phyloP scores from a whole-genome alignment of 2,329 filamentous ascomycete genomes.

The Ascochyta pisi region DNA sequence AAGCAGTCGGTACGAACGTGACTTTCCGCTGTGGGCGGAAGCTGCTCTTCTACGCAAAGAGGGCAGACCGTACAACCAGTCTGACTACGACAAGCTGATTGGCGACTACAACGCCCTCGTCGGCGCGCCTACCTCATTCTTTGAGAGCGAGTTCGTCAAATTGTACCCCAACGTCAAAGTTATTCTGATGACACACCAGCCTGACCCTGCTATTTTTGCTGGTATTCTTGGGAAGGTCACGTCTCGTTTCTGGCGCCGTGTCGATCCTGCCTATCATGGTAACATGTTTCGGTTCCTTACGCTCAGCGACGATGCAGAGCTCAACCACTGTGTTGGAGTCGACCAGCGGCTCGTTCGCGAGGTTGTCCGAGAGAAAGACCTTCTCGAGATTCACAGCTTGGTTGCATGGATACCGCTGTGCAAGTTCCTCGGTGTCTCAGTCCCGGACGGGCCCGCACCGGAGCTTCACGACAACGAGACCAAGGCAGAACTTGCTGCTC shows the following conservation, averaged over 20 bases:
- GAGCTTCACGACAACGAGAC: slow-evolving; percentile 13
- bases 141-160: slow-evolving; percentile 25
- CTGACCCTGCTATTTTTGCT: not conserved
- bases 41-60: slow-evolving; percentile 43
- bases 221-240: not conserved
- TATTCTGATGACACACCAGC: slow-evolving; percentile 20
- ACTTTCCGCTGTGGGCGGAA: slow-evolving; percentile 46
- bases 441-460: slow-evolving; percentile 34
- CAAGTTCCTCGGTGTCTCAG: slow-evolving; percentile 31
- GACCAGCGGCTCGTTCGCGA: slow-evolving; percentile 24
- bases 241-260: not conserved
- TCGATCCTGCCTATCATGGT: slow-evolving; percentile 9
- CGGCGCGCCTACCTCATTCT: slow-evolving; percentile 19
- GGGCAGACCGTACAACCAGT: slow-evolving; percentile 39
- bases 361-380: slow-evolving; percentile 26
- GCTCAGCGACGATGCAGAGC: not conserved
- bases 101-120: slow-evolving; percentile 38
- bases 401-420: slow-evolving; percentile 42
- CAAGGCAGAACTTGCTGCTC: not conserved
- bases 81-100: slow-evolving; percentile 44
- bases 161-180: slow-evolving; percentile 28
- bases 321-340: not conserved
- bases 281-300: not conserved
- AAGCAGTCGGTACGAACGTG: slow-evolving; percentile 38
- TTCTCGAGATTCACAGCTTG: slow-evolving; percentile 36